These are phyloP conservation scores for Datura wrightii DNA, from an alignment of 257 asterid species.

Conservation along the genomic window DNA sequence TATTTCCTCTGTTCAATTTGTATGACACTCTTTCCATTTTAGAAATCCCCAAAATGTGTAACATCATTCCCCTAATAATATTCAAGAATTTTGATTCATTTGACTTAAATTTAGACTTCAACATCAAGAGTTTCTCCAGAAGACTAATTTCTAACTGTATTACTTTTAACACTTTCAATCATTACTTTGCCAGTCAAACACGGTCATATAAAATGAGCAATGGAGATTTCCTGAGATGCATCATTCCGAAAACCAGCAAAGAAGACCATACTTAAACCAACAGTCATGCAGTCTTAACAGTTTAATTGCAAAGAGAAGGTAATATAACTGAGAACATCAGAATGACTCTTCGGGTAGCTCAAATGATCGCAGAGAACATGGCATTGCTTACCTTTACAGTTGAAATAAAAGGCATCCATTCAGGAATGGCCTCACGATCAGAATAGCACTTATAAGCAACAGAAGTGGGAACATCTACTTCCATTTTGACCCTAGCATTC, in stretches of 20 bases:
- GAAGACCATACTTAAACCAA: not conserved
- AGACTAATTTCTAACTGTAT: not conserved
- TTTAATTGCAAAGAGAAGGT: not conserved
- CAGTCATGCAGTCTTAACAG: not conserved
- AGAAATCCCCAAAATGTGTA: not conserved
- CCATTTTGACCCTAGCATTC: constrained; percentile 79
- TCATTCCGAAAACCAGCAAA: not conserved
- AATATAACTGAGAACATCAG: not conserved
- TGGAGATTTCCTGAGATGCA: not conserved
- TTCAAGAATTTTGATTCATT: not conserved
- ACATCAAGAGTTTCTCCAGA: not conserved
- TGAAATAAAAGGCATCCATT: constrained; percentile 98
- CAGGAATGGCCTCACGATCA: constrained; percentile 90
- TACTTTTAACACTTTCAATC: not conserved
- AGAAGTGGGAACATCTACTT: constrained; percentile 77
- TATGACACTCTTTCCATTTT: not conserved
- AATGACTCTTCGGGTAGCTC: not conserved
- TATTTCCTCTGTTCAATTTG: not conserved
- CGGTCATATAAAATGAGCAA: not conserved
- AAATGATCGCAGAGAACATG: not conserved
- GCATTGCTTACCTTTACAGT: constrained; percentile 62
- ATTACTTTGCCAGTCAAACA: not conserved
- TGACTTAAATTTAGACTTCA: not conserved
- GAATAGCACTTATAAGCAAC: constrained; percentile 85
- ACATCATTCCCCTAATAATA: not conserved